These are phyloP conservation scores for Fusarium decemcellulare DNA, from an alignment of 2,329 filamentous ascomycete genomes.

Conservation along the genomic window DNA sequence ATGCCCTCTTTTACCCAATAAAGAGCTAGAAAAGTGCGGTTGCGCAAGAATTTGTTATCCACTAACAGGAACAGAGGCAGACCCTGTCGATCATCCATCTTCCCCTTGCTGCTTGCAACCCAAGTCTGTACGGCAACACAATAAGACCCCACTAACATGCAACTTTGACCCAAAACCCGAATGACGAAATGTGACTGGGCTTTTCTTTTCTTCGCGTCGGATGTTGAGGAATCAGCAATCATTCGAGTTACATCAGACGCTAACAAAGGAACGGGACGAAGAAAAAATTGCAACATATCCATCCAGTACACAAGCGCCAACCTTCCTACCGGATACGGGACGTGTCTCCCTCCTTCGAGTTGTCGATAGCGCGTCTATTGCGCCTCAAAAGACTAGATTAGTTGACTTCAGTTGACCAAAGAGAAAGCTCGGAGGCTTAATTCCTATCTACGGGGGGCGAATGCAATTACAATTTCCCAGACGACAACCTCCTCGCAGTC, in stretches of 20 bases:
- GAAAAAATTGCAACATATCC: not conserved
- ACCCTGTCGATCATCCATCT: slow-evolving; percentile 17
- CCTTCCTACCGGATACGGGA: not conserved
- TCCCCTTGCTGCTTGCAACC: slow-evolving; percentile 17
- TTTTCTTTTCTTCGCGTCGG: not conserved
- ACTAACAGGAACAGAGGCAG: slow-evolving; percentile 14
- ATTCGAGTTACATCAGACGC: not conserved
- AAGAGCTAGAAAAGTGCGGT: not conserved
- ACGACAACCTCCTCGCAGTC: not conserved
- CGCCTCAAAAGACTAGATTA: not conserved
- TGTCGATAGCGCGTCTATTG: slow-evolving; percentile 7
- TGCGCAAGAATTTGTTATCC: slow-evolving; percentile 9
- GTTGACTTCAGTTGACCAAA: slow-evolving; percentile 1
- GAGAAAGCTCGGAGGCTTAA: slow-evolving; percentile 5
- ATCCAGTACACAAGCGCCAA: slow-evolving; percentile 6
- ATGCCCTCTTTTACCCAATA: not conserved
- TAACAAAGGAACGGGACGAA: not conserved
- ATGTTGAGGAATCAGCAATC: slow-evolving; percentile 9
- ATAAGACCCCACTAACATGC: slow-evolving; percentile 19
- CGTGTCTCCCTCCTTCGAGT: slow-evolving; percentile 14
- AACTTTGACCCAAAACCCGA: slow-evolving; percentile 9
- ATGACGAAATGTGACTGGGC: slow-evolving; percentile 16
- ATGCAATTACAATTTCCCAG: not conserved
- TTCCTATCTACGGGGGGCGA: slow-evolving; percentile 4
- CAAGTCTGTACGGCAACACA: slow-evolving; percentile 18